These are phyloP conservation scores for Monosporascus sp. DNA, from an alignment of 2,329 filamentous ascomycete genomes.

Conservation along the genomic window DNA sequence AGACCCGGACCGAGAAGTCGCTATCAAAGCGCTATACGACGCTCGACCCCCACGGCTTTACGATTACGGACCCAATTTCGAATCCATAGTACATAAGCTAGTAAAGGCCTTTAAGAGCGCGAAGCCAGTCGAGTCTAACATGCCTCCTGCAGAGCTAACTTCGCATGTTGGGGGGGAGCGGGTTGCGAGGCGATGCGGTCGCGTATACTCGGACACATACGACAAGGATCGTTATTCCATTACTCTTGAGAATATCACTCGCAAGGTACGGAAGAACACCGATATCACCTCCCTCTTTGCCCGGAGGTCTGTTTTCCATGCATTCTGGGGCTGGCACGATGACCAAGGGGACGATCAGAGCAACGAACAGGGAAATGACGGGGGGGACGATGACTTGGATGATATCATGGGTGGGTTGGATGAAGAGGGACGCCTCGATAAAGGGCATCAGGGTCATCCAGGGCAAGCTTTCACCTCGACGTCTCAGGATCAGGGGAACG, in stretches of 20 bases:
- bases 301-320: not conserved
- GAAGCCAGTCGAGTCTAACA: too few species aligned
- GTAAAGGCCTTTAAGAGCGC: too few species aligned
- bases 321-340: not conserved
- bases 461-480: too few species aligned
- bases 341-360: too few species aligned
- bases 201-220: not conserved
- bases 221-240: not conserved
- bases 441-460: too few species aligned
- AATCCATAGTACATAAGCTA: not conserved
- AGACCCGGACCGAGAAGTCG: constrained; percentile 1
- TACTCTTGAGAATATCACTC: not conserved
- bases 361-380: too few species aligned
- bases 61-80: not conserved
- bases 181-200: not conserved
- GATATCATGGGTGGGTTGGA: too few species aligned
- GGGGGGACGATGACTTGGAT: too few species aligned
- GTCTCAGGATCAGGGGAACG: too few species aligned
- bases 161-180: not conserved
- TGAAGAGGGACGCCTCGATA: too few species aligned
- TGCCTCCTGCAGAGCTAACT: not conserved
- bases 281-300: not conserved
- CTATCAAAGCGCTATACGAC: not conserved
- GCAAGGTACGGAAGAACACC: not conserved
- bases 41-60: not conserved